Evolutionary conservation across 148 eudicot genomes (phyloP), one percentile per base, ranked within the genome.

Genomic region (Spergularia marina): DNA sequence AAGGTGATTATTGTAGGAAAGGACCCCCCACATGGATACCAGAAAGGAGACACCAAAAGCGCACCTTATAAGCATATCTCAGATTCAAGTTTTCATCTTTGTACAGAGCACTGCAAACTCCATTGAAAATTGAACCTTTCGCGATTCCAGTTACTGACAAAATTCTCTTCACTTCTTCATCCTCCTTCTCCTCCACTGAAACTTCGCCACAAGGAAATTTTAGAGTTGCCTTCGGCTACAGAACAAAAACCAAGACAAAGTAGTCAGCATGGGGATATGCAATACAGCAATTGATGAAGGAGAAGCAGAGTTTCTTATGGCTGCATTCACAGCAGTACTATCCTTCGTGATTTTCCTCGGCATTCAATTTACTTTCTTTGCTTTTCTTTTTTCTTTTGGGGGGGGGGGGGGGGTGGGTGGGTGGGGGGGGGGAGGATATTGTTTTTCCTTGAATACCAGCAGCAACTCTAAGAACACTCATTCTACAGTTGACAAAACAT

Each of bases 151-250:
- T 92, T 16, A 92, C 73, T 44, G 91, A 86, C 77, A 92, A 79
- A 76, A 76, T 68, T 83, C 74, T 84, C 81, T 86, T 89, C 70
- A 68, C 81, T 78, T 89, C 94, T 63, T 85, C 97, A 68, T 84
- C 89, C 75, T 91, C 92, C 85, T 74, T 90, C 84, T 95, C 96
- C 70, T 87, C 94, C 17, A 95, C 68, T 49, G 97, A 87, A 69
- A 95, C 90, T 83, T 95, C 90, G 69, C 96, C 98, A 56, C 75
- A 76, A 10, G 98, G 98, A 64, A 95, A 92, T 79, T 69, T 85
- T 11, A 95, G 72, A 72, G 94, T 86, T 83, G 98, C 94, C 79
- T 67, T 92, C 59, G 98, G 97, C 96, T 95, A 90, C 86, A 89
- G 76, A 76, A 76, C 72, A 62, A 44, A 78, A 62, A 39, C 53